These are phyloP conservation scores for Fistulinella cinereoalba DNA, from an alignment of 1,284 basidiomycete genomes.

Conservation along the genomic window DNA sequence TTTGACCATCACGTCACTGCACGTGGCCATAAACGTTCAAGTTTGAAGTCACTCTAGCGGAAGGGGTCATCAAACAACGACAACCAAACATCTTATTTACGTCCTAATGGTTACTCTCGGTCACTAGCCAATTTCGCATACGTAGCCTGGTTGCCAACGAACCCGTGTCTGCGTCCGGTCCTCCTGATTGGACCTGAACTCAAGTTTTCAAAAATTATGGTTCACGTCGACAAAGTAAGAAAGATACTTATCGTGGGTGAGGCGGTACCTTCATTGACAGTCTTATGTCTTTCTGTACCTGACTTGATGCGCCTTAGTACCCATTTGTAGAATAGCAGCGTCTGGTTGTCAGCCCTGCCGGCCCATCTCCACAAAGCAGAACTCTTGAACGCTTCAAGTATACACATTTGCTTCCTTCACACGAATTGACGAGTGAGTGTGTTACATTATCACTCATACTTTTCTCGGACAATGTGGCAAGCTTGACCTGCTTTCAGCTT, in stretches of 20 bases:
- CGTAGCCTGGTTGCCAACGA: neutral
- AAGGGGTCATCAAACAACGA: too few relatives aligned
- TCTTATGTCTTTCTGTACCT: conserved; percentile 1
- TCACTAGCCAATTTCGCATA: neutral
- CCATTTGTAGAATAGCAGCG: conserved; percentile 3
- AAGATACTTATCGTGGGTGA: neutral
- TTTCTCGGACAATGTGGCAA: too few relatives aligned
- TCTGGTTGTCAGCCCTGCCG: conserved; percentile 1
- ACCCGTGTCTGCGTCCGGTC: neutral
- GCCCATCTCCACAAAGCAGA: neutral
- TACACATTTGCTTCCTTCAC: too few relatives aligned
- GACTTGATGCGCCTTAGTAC: neutral
- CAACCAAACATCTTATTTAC: neutral
- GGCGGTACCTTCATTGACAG: neutral
- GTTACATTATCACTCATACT: too few relatives aligned
- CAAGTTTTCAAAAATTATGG: neutral
- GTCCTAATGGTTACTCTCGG: neutral
- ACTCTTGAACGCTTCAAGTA: neutral
- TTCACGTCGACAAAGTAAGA: neutral
- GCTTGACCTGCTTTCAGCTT: too few relatives aligned
- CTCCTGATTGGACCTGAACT: conserved; percentile 9
- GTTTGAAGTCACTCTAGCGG: too few relatives aligned
- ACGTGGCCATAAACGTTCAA: too few relatives aligned
- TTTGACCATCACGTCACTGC: too few relatives aligned
- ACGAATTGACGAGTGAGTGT: too few relatives aligned